Evolutionary conservation across 306 rosid genomes (phyloP).

Genomic region (Hylodesmum podocarpum): DNA sequence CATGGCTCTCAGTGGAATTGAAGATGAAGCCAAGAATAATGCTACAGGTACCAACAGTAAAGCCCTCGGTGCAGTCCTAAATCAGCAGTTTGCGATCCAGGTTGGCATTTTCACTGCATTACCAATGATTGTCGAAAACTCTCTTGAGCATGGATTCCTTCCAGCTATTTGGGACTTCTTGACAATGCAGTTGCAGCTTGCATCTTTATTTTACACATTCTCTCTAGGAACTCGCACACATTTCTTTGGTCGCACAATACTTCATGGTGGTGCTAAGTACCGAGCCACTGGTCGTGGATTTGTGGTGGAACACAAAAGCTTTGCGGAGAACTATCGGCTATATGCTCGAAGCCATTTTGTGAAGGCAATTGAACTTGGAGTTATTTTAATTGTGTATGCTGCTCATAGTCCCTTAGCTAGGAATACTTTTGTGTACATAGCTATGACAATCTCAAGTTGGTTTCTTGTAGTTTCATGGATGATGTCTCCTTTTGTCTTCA

Average conservation of each 20-base stretch:
- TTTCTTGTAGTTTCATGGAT: constrained; percentile 94
- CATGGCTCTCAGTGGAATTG: constrained; percentile 91
- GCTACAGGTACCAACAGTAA: constrained; percentile 54
- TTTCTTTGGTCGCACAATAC: constrained; percentile 88
- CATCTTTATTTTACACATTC: constrained; percentile 77
- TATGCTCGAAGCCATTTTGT: constrained; percentile 93
- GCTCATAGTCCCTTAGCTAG: constrained; percentile 53
- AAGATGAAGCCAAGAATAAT: constrained; percentile 26
- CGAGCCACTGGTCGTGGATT: constrained; percentile 98
- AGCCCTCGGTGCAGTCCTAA: constrained; percentile 79
- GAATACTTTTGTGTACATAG: constrained; percentile 69
- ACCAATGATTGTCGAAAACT: constrained; percentile 89
- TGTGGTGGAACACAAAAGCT: constrained; percentile 88
- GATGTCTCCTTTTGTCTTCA: constrained; percentile 87
- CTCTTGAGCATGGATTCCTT: constrained; percentile 93
- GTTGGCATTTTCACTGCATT: constrained; percentile 89
- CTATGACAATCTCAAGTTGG: constrained; percentile 76
- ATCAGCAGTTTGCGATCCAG: constrained; percentile 91
- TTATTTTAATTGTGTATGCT: constrained; percentile 80
- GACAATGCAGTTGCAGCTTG: constrained; percentile 92
- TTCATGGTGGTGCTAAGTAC: constrained; percentile 97
- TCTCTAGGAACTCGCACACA: constrained; percentile 87
- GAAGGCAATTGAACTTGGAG: constrained; percentile 87
- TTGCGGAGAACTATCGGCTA: constrained; percentile 86
- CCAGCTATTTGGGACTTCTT: constrained; percentile 81